Evolutionary conservation across 148 eudicot genomes (phyloP), one percentile per base, ranked within the genome.

Genomic region (Arctostaphylos glauca): DNA sequence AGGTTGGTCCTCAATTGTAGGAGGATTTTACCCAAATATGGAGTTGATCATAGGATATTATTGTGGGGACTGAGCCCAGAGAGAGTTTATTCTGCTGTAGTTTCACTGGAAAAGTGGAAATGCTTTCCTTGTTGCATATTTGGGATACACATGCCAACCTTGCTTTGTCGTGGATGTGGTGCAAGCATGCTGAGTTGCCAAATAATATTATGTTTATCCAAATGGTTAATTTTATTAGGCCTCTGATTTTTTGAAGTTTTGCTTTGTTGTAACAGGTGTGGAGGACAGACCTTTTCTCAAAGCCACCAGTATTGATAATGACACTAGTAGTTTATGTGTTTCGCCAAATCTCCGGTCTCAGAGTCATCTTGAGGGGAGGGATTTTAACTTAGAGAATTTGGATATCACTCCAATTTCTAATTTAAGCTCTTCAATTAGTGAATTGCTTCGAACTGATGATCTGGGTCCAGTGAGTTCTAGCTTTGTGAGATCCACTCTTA

Each of bases 381-480:
- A 88, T 74, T 86, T 90, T 84, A 84, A 84, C 79, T 80, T 90
- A 77, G 96, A 91, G 70, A 90, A 85, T 53, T 77, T 92, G 72
- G 89, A 90, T 52, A 81, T 83, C 70, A 80, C 82, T 16, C 75
- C 91, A 16, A 85, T 88, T 78, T 47, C 91, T 74, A 84, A 91
- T 81, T 85, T 94, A 86, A 90, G 86, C 77, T 87, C 92, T 77
- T 87, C 88, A 85, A 87, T 97, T 73, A 72, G 74, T 82, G 91
- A 89, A 53, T 75, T 96, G 88, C 80, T 94, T 50, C 91, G 84
- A 56, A 80, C 83, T 70, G 89, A 86, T 82, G 90, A 89, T 74
- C 85, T 81, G 53, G 88, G 68, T 44, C 84, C 89, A 66, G 78
- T 76, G 74, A 94, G 88, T 77, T 87, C 94, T 47, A 90, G 88